These are phyloP conservation scores for Apiospora sp. DNA, from an alignment of 2,329 filamentous ascomycete species.

Conservation along the genomic window DNA sequence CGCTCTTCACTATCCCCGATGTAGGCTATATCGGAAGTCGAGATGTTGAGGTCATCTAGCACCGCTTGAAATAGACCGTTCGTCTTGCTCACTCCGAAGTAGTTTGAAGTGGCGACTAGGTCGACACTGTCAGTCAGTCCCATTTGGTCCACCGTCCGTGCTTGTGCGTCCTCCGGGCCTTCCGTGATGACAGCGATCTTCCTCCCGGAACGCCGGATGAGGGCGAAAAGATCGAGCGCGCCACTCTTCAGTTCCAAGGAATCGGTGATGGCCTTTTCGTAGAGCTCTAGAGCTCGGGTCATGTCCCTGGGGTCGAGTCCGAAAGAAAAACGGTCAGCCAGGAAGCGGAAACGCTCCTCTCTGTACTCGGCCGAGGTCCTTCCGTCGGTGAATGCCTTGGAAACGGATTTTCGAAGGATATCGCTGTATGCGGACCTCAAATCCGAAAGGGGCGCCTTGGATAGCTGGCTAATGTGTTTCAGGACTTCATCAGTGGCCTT, in stretches of 20 bases:
- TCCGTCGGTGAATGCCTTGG: constrained; percentile 52
- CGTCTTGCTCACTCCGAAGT: neutral
- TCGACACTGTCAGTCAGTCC: neutral
- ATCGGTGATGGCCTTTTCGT: constrained; percentile 41
- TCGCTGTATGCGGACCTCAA: constrained; percentile 41
- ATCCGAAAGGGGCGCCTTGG: constrained; percentile 23
- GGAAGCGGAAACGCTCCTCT: constrained; percentile 46
- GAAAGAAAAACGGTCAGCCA: constrained; percentile 42
- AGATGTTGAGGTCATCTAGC: neutral
- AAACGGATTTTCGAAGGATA: constrained; percentile 45
- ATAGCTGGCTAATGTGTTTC: constrained; percentile 35
- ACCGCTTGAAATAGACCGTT: neutral
- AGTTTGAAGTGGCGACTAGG: neutral
- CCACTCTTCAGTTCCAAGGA: constrained; percentile 47
- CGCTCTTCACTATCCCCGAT: constrained; percentile 10
- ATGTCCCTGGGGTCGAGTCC: constrained; percentile 32
- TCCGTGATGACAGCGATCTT: constrained; percentile 55
- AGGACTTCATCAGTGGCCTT: constrained; percentile 46
- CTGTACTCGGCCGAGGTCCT: constrained; percentile 53
- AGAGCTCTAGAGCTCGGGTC: constrained; percentile 36
- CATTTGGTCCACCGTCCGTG: neutral
- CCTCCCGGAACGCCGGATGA: no score
- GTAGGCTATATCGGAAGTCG: neutral
- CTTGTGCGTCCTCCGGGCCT: constrained; percentile 54
- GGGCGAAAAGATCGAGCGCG: constrained; percentile 44